Evolutionary conservation across 441 rosid genomes (phyloP).

Genomic region (Gossypium trilobum): DNA sequence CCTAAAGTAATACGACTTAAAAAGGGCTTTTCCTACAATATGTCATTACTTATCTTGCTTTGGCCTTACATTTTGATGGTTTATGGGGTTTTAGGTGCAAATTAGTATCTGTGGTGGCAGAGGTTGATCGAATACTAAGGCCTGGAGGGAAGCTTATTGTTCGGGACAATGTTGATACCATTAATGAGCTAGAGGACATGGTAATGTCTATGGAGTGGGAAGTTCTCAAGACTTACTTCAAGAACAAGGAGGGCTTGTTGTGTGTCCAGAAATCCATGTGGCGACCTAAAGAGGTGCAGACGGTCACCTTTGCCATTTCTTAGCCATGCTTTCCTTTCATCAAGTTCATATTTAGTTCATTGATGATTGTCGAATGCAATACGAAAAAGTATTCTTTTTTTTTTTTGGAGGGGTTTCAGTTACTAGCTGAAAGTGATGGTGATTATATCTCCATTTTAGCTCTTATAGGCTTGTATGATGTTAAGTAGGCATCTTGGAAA

Average conservation of each 20-base stretch:
- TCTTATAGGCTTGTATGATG: not conserved
- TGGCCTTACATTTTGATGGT: not conserved
- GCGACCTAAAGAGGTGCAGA: not conserved
- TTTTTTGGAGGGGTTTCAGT: not conserved
- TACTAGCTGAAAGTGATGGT: not conserved
- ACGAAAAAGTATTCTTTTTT: not conserved
- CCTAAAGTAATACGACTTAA: not conserved
- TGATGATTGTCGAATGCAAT: not conserved
- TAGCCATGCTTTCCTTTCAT: not conserved
- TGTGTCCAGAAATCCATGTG: slow-evolving; percentile 6
- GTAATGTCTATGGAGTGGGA: not conserved
- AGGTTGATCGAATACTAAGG: slow-evolving; percentile 9
- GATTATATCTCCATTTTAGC: not conserved
- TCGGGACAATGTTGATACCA: slow-evolving; percentile 6
- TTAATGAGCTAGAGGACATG: not conserved
- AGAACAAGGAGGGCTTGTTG: slow-evolving; percentile 4
- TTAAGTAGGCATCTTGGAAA: not conserved
- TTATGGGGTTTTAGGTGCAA: slow-evolving; percentile 1
- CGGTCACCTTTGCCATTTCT: slow-evolving; percentile 1
- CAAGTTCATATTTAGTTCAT: not conserved
- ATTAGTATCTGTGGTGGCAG: not conserved
- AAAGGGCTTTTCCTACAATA: not conserved
- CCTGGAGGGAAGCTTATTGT: slow-evolving; percentile 4
- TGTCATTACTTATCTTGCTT: not conserved
- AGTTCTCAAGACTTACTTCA: not conserved